Base-by-base conservation (phyloP, 106 monocot species). In the Dendrobium chrysotoxum region DNA sequence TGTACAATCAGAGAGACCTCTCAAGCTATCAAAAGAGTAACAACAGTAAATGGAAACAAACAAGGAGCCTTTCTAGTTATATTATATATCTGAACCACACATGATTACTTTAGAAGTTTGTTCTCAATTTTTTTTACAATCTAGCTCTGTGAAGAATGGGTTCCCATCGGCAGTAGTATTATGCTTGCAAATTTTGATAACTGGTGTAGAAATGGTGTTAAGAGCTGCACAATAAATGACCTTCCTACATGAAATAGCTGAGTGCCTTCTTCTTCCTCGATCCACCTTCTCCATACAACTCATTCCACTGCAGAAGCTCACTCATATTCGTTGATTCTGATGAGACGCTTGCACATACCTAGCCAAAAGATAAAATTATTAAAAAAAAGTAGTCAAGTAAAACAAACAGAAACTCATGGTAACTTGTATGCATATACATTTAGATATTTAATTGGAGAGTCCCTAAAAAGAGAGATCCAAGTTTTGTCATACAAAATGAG, bases 281-380 rank as follows among this genome's bases (percentile, higher is more conserved):
- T 71, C 90, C 90, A 31, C 90, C 90, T 79, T 90, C 90, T 26
- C 90, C 90, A 45, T 90, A 90, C 17, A 90, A 25, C 40, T 90
- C 90, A 50, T 90, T 90, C 87, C 90, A 90, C 28, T 90, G 90
- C 38, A 83, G 57, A 75, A 90, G 90, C 87, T 90, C 90, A 26
- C 28, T 85, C 90, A 87, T 90, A 44, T 85, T 90, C 44, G 80
- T 81, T 3, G 89, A 89, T 66, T 89, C 89, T 4, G 86, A 86
- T 65, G 89, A 89, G 23, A 89, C 89, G 21, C 89, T 89, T 4
- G 89, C 89, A 75, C 89, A 89, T 1, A 89, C 89, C 89, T 89
- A 16, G 26, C 23, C 61, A 23, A 23, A 61, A 23, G n/a, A 23
- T n/a, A 61, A 15, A 61, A 61, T 7, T 61, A 61, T 16, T 35